A percentile compares a stretch with the other conserved stretches of the same genome.
Evolutionary conservation across 176 grass and related monocot genomes (phyloP).

Genomic region (Sorghum bicolor): Sorghum_bicolor_NCBIv3 NC_012872.2:59582001-59582500

Average conservation of each 20-base stretch:
- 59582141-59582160: neutral
- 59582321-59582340: too few relatives aligned
- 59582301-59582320: neutral
- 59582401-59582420: too few relatives aligned
- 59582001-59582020: neutral
- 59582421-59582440: too few relatives aligned
- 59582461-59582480: neutral
- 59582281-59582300: neutral
- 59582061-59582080: neutral
- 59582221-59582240: neutral
- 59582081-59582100: neutral
- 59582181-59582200: neutral
- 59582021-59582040: neutral
- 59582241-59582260: neutral
- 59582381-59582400: too few relatives aligned
- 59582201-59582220: neutral
- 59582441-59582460: too few relatives aligned
- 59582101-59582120: neutral
- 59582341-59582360: too few relatives aligned
- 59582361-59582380: too few relatives aligned
- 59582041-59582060: neutral
- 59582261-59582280: neutral
- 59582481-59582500: neutral
- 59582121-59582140: neutral
- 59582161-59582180: neutral